phyloP scores from a whole-genome alignment of 805 yeast species.

The Martiniozyma abietophila region DNA sequence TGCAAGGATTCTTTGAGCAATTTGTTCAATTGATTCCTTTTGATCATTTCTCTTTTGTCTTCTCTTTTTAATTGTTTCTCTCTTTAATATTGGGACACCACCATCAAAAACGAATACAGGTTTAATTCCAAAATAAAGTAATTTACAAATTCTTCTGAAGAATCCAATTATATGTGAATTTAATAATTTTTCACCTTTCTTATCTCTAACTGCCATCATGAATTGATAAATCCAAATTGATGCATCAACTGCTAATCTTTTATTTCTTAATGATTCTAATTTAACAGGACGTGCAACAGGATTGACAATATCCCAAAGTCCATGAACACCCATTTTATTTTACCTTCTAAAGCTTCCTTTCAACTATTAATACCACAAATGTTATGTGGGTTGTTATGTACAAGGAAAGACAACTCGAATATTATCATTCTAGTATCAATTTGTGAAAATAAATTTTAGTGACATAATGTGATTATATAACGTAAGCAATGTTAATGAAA shows the following conservation, averaged over 20 bases:
- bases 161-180: slow-evolving; percentile 93
- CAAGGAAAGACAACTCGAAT: too few relatives aligned
- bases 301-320: slow-evolving; percentile 85
- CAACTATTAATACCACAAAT: too few relatives aligned
- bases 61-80: slow-evolving; percentile 66
- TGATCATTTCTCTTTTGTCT: slow-evolving; percentile 68
- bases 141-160: slow-evolving; percentile 84
- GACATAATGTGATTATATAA: too few relatives aligned
- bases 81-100: slow-evolving; percentile 79
- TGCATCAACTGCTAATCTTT: slow-evolving; percentile 88
- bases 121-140: slow-evolving; percentile 73
- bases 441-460: too few relatives aligned
- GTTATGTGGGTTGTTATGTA: too few relatives aligned
- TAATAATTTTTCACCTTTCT: slow-evolving; percentile 65
- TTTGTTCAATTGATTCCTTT: slow-evolving; percentile 54
- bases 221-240: slow-evolving; percentile 98
- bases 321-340: slow-evolving; percentile 81
- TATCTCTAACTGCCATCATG: slow-evolving; percentile 85
- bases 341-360: too few relatives aligned
- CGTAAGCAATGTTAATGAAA: too few relatives aligned
- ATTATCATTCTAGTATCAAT: too few relatives aligned
- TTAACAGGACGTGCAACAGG: slow-evolving; percentile 88
- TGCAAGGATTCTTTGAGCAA: slow-evolving; percentile 77
- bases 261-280: slow-evolving; percentile 72
- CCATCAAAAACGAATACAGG: slow-evolving; percentile 96